Evolutionary conservation across 1,139 yeast species (phyloP).

Genomic region (Yamadazyma pseudoaaseri): DNA sequence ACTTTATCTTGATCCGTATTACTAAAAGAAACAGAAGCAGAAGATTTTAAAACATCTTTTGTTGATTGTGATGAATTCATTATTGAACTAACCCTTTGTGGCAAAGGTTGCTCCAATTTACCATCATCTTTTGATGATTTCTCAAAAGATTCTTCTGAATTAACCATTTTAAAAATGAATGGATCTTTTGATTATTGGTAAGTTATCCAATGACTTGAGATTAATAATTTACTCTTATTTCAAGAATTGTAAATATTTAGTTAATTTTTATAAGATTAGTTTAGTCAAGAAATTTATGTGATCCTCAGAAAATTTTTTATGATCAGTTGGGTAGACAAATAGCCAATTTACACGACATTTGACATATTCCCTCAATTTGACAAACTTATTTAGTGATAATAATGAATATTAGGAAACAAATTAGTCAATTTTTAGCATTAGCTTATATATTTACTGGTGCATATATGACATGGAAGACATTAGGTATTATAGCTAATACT

Average conservation of each 20-base stretch:
- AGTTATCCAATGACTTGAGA: no score
- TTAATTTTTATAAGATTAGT: not conserved
- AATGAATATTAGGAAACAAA: conserved; percentile 49
- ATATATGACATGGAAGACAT: conserved; percentile 86
- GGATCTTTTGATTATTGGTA: no score
- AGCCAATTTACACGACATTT: no score
- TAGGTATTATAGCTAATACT: conserved; percentile 75
- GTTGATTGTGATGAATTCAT: conserved; percentile 1
- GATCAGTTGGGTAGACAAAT: conserved; percentile 5
- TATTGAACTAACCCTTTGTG: conserved; percentile 7
- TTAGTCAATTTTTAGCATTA: conserved; percentile 61
- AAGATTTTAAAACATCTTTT: conserved; percentile 9
- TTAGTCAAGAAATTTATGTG: not conserved
- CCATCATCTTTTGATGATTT: no score
- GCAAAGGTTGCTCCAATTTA: conserved; percentile 16
- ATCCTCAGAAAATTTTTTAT: conserved; percentile 4
- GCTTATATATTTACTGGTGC: conserved; percentile 85
- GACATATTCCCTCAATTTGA: no score
- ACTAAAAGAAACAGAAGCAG: conserved; percentile 36
- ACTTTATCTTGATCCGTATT: conserved; percentile 42
- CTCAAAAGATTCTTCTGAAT: no score
- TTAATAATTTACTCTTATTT: no score
- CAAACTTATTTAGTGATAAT: no score
- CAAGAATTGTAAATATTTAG: no score
- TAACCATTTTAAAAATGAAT: no score